phyloP scores from a whole-genome alignment of 2,329 filamentous ascomycete species.

The Aspergillus ibericus region DNA sequence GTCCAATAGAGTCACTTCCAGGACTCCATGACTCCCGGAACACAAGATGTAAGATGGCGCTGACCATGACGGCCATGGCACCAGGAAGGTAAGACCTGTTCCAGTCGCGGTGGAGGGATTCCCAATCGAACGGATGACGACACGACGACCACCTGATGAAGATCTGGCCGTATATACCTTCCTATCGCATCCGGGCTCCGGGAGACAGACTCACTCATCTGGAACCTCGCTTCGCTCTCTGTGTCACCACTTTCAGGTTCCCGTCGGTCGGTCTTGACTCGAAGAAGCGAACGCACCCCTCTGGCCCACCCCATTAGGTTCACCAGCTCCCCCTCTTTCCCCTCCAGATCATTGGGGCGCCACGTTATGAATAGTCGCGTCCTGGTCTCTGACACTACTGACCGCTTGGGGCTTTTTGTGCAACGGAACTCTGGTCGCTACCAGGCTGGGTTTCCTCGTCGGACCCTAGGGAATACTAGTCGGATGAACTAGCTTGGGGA shows the following conservation, averaged over 20 bases:
- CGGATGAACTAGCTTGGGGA: background rate
- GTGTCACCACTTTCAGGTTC: background rate
- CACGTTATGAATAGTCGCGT: constrained; percentile 5
- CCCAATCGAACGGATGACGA: constrained; percentile 4
- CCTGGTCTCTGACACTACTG: background rate
- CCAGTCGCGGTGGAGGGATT: background rate
- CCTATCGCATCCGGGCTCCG: background rate
- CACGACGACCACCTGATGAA: background rate
- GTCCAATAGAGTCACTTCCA: background rate
- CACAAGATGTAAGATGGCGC: background rate
- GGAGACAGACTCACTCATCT: background rate
- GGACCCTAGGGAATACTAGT: background rate
- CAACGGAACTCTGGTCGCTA: background rate
- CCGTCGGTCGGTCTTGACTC: background rate
- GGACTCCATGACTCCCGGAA: background rate
- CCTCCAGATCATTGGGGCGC: constrained; percentile 1
- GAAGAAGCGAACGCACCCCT: background rate
- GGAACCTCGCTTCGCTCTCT: background rate
- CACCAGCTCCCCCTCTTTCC: background rate
- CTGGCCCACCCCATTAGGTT: background rate
- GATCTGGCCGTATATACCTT: background rate
- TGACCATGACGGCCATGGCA: background rate
- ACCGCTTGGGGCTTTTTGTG: constrained; percentile 6
- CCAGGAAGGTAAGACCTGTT: background rate
- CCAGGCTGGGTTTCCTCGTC: background rate